Conservation (phyloP, 1,284 basidiomycete species). For the Cryptococcus wingfieldii region DNA sequence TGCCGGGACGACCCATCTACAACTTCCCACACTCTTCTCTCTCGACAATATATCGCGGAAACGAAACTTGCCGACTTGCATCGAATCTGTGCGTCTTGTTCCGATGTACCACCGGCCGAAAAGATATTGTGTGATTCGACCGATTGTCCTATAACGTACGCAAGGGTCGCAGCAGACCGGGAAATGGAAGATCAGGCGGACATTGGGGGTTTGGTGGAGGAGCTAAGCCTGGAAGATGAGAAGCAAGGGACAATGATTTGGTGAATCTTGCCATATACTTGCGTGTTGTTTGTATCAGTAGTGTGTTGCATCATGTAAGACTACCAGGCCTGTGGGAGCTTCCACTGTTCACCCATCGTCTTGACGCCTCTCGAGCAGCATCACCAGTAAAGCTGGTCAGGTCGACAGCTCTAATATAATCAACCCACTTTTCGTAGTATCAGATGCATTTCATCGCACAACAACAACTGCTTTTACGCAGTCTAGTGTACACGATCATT, state of each 20-base stretch:
- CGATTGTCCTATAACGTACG: constrained; percentile 78
- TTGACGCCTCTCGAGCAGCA: no score
- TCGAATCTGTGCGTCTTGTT: constrained; percentile 67
- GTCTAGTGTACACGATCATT: no score
- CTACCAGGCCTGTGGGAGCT: no score
- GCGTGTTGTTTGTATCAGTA: not conserved
- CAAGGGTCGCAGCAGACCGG: constrained; percentile 62
- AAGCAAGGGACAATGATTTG: not conserved
- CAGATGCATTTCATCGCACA: not conserved
- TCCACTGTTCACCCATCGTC: no score
- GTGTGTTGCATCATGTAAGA: no score
- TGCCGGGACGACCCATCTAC: constrained; percentile 58
- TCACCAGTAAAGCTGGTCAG: no score
- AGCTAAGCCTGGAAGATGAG: constrained; percentile 9
- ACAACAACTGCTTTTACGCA: not conserved
- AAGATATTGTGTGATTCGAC: constrained; percentile 69
- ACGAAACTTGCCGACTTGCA: constrained; percentile 59
- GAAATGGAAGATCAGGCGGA: constrained; percentile 52
- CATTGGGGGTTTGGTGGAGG: constrained; percentile 20
- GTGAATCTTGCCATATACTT: not conserved
- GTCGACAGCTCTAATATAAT: no score
- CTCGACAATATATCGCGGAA: constrained; percentile 60
- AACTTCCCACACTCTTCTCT: constrained; percentile 60
- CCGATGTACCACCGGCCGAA: constrained; percentile 57
- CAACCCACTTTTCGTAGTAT: no score